Evolutionary conservation across 352 stramenopile species (phyloP).

Genomic region (Phytophthora tubulina): DNA sequence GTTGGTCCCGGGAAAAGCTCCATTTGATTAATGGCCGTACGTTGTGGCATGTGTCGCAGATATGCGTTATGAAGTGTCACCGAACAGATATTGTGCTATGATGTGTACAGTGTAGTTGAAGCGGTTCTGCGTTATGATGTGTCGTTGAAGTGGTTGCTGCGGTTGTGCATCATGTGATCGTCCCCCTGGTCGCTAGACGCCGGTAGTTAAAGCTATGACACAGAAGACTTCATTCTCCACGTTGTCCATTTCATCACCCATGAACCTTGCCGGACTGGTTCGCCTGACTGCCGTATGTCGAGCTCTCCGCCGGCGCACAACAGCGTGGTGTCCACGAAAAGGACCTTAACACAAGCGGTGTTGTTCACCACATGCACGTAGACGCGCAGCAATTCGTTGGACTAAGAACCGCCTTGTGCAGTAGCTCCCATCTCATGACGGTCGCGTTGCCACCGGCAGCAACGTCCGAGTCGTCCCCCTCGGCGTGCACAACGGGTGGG

Average conservation of each 20-base stretch:
- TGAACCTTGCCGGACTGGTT: conserved; percentile 30
- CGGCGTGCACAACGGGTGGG: conserved; percentile 43
- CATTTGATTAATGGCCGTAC: conserved; percentile 24
- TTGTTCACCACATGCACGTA: conserved; percentile 60
- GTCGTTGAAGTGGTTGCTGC: no score
- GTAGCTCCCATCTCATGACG: conserved; percentile 51
- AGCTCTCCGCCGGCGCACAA: conserved; percentile 60
- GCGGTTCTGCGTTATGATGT: no score
- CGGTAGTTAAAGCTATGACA: background rate
- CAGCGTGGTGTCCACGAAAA: conserved; percentile 49
- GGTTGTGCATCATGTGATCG: conserved; percentile 23
- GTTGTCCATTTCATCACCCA: conserved; percentile 11
- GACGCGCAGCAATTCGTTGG: conserved; percentile 33
- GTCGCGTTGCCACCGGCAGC: conserved; percentile 39
- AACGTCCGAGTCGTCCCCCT: conserved; percentile 37
- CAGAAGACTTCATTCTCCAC: conserved; percentile 29
- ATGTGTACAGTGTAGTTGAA: no score
- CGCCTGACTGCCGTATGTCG: conserved; percentile 37
- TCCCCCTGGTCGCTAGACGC: background rate
- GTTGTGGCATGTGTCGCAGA: no score
- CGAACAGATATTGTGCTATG: no score
- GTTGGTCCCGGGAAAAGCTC: conserved; percentile 37
- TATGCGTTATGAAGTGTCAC: no score
- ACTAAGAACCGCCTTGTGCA: conserved; percentile 25
- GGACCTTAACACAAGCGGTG: conserved; percentile 44